Conservation (phyloP, 2,329 filamentous ascomycete genomes). For the Lecanicillium sp. region DNA sequence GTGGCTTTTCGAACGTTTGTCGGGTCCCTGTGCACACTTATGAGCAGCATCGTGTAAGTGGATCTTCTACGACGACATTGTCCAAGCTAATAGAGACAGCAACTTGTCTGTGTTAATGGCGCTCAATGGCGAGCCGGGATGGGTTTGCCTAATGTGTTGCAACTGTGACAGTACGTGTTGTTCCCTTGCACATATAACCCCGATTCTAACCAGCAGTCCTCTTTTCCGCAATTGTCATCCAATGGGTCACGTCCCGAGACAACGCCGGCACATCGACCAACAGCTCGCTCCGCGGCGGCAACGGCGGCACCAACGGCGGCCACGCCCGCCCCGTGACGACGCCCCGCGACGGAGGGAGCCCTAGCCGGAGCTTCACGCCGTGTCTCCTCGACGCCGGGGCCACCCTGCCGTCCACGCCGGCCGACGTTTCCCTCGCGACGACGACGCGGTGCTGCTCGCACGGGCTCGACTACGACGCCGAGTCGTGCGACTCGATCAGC, state of each 20-base stretch:
- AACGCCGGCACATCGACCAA: slow-evolving; percentile 30
- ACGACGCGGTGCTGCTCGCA: slow-evolving; percentile 17
- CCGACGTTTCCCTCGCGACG: slow-evolving; percentile 23
- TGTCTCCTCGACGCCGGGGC: background rate
- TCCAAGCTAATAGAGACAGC: slow-evolving; percentile 25
- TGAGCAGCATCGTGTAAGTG: slow-evolving; percentile 48
- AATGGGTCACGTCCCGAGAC: slow-evolving; percentile 51
- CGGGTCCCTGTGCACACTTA: slow-evolving; percentile 50
- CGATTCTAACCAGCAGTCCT: slow-evolving; percentile 37
- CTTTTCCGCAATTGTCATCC: slow-evolving; percentile 55
- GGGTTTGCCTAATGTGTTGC: slow-evolving; percentile 61
- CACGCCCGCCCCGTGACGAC: background rate
- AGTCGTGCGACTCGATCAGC: slow-evolving; percentile 9
- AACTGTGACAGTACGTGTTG: slow-evolving; percentile 51
- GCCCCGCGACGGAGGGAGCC: background rate
- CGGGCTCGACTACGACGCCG: slow-evolving; percentile 17
- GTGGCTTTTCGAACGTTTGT: slow-evolving; percentile 54
- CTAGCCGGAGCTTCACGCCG: background rate
- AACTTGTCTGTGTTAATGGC: slow-evolving; percentile 55
- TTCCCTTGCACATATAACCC: background rate
- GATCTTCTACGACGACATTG: background rate
- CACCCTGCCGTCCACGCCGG: slow-evolving; percentile 15
- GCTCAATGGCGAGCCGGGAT: slow-evolving; percentile 55
- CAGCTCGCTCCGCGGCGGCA: slow-evolving; percentile 12
- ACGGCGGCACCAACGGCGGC: slow-evolving; percentile 8